These are phyloP conservation scores for Dictyostelium firmibasis DNA, from an alignment of 78 protist genomes.

Conservation along the genomic window DNA sequence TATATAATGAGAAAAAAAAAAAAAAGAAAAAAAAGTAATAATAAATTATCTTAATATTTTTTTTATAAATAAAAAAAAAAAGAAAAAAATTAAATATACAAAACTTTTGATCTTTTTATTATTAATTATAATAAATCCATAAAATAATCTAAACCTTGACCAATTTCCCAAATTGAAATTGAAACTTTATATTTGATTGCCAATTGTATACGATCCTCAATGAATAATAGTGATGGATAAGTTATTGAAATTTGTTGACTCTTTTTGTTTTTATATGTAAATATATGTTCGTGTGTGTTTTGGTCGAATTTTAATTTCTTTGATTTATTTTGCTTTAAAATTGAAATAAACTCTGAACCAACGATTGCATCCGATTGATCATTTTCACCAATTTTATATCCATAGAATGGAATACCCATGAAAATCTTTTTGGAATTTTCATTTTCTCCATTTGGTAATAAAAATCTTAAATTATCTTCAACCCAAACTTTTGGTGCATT, in stretches of 20 bases:
- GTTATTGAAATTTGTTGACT: neutral
- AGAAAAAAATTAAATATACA: too few relatives aligned
- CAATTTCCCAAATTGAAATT: constrained; percentile 66
- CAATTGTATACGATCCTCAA: constrained; percentile 18
- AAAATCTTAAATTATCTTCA: neutral
- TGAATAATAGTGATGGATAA: constrained; percentile 40
- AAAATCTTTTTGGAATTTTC: neutral
- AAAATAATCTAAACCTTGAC: constrained; percentile 55
- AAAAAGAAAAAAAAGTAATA: too few relatives aligned
- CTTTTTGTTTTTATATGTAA: neutral
- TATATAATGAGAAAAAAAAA: too few relatives aligned
- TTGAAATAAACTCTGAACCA: neutral
- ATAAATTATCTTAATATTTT: too few relatives aligned
- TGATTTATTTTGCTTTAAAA: neutral
- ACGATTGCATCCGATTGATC: neutral
- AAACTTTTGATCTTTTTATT: too few relatives aligned
- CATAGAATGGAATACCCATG: constrained; percentile 64
- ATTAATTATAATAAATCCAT: constrained; percentile 25
- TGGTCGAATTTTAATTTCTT: neutral
- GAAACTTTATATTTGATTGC: constrained; percentile 32
- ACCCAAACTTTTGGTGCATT: constrained; percentile 12
- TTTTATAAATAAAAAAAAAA: too few relatives aligned
- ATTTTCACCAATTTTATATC: constrained; percentile 1
- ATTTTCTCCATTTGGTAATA: neutral
- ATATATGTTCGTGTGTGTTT: neutral